Conservation (phyloP, 2,329 filamentous ascomycete species). For the Fusarium nisikadoi region DNA sequence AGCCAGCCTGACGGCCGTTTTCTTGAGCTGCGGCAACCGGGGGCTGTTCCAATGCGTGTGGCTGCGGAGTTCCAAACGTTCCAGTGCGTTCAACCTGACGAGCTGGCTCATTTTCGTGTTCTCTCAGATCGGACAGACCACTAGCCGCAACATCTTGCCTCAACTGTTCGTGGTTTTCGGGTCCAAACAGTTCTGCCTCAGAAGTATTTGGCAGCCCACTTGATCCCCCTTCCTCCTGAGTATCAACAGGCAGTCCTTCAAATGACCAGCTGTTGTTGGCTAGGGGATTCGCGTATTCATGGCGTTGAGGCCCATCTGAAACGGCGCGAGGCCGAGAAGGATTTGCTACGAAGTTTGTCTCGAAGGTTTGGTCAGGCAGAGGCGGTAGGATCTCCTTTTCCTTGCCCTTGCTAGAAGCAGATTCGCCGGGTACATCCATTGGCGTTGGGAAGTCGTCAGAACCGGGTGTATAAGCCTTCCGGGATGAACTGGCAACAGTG, state of each 20-base stretch:
- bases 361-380: constrained; percentile 14
- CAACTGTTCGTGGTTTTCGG: not conserved
- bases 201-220: not conserved
- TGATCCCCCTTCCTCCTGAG: constrained; percentile 9
- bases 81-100: constrained; percentile 10
- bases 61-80: not conserved
- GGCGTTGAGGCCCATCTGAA: constrained; percentile 65
- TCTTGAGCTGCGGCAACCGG: constrained; percentile 24
- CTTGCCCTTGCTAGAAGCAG: constrained; percentile 29
- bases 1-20: constrained; percentile 32
- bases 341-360: constrained; percentile 21
- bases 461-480: constrained; percentile 36
- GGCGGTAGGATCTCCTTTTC: constrained; percentile 22
- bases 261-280: constrained; percentile 73
- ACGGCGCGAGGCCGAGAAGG: constrained; percentile 61
- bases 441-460: constrained; percentile 37
- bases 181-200: not conserved
- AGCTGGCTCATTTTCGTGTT: not conserved
- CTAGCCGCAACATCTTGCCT: not conserved
- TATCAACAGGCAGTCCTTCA: constrained; percentile 50
- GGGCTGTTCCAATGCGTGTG: constrained; percentile 13
- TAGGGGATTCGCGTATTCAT: constrained; percentile 60
- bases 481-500: constrained; percentile 42
- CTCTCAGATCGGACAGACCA: not conserved
- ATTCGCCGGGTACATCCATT: constrained; percentile 16